Percentiles rank a stretch among this genome's conserved stretches.
Conservation (phyloP, 164 flowering plant genomes). For the Aristolochia fimbriata region DNA sequence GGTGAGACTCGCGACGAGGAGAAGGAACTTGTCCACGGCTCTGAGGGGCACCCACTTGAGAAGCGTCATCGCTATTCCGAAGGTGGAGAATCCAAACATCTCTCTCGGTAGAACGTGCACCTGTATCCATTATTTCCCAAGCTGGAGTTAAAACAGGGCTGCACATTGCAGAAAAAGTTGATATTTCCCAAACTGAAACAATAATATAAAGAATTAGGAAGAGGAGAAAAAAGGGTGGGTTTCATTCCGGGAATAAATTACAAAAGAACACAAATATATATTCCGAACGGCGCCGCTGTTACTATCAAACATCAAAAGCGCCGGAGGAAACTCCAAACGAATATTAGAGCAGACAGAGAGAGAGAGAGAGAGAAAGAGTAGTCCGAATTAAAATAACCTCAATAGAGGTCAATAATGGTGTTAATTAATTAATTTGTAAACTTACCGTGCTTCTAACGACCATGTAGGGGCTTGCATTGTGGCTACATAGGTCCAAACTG, state of each 20-base stretch:
- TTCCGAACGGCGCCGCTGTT: neutral
- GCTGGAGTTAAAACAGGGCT: no score
- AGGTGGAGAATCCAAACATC: slow-evolving; percentile 78
- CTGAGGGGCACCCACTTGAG: slow-evolving; percentile 71
- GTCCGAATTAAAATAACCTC: no score
- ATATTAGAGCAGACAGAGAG: neutral
- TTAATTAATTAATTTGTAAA: neutral
- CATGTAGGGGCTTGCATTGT: slow-evolving; percentile 83
- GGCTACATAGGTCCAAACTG: slow-evolving; percentile 71
- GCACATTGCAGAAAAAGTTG: no score
- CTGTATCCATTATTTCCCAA: slow-evolving; percentile 17
- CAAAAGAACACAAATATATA: no score
- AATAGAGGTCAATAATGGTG: no score
- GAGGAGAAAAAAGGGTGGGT: no score
- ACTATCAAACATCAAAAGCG: neutral
- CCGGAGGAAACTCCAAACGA: neutral
- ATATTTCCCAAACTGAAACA: no score
- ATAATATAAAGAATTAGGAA: no score
- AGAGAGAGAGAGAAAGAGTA: no score
- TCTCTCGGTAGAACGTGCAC: slow-evolving; percentile 91
- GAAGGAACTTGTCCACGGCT: slow-evolving; percentile 63
- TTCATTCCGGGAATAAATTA: no score
- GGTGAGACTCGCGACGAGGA: slow-evolving; percentile 38
- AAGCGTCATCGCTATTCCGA: slow-evolving; percentile 74
- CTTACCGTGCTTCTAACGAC: slow-evolving; percentile 87